A percentile compares a stretch with the other conserved stretches of the same genome.
Evolutionary conservation across 1,284 basidiomycete species (phyloP).

Genomic region (Fomitopsis betulina): DNA sequence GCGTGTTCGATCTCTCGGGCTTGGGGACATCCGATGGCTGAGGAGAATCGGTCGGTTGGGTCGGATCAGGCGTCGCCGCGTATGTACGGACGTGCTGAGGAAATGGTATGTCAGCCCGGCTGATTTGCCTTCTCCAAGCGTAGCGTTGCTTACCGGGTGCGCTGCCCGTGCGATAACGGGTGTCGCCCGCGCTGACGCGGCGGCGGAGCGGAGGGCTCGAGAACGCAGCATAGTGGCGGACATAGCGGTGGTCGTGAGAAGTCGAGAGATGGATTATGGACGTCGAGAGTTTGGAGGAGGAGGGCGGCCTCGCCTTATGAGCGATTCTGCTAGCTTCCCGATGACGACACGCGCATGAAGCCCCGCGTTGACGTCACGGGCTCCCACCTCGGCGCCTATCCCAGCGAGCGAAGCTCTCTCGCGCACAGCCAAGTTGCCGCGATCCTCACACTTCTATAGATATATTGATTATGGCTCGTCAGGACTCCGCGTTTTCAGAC

Average conservation of each 20-base stretch:
- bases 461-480: no score
- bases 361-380: background rate
- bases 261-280: background rate
- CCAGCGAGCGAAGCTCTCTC: no score
- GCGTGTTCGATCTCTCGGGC: conserved; percentile 10
- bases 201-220: conserved; percentile 18
- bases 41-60: conserved; percentile 24
- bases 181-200: conserved; percentile 12
- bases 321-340: background rate
- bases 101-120: background rate
- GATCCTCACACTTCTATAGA: no score
- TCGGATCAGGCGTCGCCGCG: conserved; percentile 24
- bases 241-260: conserved; percentile 11
- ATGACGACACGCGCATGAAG: background rate
- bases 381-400: background rate
- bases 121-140: no score
- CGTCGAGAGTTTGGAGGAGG: background rate
- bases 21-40: conserved; percentile 21
- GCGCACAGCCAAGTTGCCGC: no score
- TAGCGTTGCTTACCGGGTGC: conserved; percentile 11
- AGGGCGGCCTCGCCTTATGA: background rate
- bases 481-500: no score
- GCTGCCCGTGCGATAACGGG: conserved; percentile 13
- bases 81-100: conserved; percentile 20
- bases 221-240: conserved; percentile 17